A percentile compares a stretch with the other conserved stretches of the same genome.
These are phyloP conservation scores for Chenopodium album DNA, from an alignment of 148 eudicot species.

Conservation along the genomic window DNA sequence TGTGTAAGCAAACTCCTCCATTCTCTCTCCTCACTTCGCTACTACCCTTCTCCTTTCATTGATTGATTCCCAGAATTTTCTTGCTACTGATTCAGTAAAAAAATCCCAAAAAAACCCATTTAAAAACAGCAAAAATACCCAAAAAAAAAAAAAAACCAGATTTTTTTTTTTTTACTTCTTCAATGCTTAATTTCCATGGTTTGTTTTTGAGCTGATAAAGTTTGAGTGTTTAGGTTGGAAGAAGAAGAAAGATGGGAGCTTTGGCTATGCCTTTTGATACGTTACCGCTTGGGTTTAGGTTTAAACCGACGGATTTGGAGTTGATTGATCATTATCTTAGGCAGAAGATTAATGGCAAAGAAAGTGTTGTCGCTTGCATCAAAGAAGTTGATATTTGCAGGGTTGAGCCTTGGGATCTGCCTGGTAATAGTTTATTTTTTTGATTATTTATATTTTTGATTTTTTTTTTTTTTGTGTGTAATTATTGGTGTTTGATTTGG, in stretches of 20 bases:
- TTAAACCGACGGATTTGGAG: constrained; percentile 87
- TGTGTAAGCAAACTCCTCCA: constrained; percentile 31
- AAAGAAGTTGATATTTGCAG: constrained; percentile 90
- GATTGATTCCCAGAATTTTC: constrained; percentile 15
- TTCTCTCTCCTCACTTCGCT: neutral
- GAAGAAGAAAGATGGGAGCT: constrained; percentile 33
- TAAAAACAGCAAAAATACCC: neutral
- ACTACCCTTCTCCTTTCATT: neutral
- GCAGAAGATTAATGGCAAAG: constrained; percentile 71
- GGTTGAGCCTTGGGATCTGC: constrained; percentile 92
- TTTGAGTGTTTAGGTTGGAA: constrained; percentile 25
- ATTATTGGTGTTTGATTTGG: constrained; percentile 4
- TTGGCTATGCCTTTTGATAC: constrained; percentile 36
- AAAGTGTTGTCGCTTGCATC: constrained; percentile 60
- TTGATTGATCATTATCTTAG: constrained; percentile 74
- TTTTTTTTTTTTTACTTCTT: neutral
- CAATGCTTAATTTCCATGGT: constrained; percentile 9
- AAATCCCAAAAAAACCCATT: neutral
- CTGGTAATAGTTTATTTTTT: constrained; percentile 41
- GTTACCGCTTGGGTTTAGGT: constrained; percentile 84
- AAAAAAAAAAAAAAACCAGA: neutral
- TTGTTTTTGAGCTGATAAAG: neutral
- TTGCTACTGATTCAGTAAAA: constrained; percentile 4
- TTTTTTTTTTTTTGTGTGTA: neutral
- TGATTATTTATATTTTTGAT: neutral